Evolutionary conservation across 305 asterid species (phyloP).

Genomic region (Solanum chacoense): DNA sequence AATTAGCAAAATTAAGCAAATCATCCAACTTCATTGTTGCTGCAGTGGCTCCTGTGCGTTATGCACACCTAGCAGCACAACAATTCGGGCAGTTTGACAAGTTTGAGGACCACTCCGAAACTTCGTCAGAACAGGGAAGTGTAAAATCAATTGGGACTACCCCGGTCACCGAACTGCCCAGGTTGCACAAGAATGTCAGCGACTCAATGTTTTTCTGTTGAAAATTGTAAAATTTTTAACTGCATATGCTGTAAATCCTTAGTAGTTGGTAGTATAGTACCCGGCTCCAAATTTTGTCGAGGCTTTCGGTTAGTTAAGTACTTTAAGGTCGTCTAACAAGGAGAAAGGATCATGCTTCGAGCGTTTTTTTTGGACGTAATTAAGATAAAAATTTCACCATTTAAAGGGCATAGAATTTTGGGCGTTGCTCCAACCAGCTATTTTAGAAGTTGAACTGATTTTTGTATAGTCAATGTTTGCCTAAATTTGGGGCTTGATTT

Average conservation of each 20-base stretch:
- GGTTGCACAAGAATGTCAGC: slow-evolving; percentile 53
- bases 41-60: slow-evolving; percentile 77
- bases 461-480: not conserved
- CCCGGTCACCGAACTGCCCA: slow-evolving; percentile 52
- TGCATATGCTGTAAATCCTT: slow-evolving; percentile 3
- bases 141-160: slow-evolving; percentile 20
- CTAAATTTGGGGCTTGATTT: not conserved
- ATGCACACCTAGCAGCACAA: slow-evolving; percentile 92
- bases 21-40: not conserved
- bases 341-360: not conserved
- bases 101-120: slow-evolving; percentile 50
- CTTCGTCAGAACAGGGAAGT: slow-evolving; percentile 32
- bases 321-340: not conserved
- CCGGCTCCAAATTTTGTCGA: not conserved
- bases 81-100: slow-evolving; percentile 67
- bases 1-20: not conserved
- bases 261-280: not conserved
- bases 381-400: not conserved
- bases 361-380: not conserved
- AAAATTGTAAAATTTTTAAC: not conserved
- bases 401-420: not conserved
- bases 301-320: not conserved
- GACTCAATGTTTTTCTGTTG: slow-evolving; percentile 91
- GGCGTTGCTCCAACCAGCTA: not conserved
- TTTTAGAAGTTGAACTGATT: not conserved